These are phyloP conservation scores for Scorias spongiosa DNA, from an alignment of 2,329 filamentous ascomycete species.

Conservation along the genomic window DNA sequence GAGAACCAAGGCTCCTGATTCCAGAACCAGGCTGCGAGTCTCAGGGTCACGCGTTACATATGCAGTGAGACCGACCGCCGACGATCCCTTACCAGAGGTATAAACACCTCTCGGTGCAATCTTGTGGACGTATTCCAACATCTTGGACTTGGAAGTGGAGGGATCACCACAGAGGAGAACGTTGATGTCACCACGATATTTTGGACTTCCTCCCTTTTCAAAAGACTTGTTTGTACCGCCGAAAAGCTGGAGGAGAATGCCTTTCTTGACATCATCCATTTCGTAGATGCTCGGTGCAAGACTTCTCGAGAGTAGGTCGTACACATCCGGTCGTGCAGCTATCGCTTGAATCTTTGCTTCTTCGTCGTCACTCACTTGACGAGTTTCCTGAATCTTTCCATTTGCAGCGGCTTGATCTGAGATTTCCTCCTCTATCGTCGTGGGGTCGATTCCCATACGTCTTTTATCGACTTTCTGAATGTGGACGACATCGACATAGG, in stretches of 20 bases:
- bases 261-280: conserved; percentile 98
- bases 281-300: conserved; percentile 93
- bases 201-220: conserved; percentile 86
- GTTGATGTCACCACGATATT: conserved; percentile 95
- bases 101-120: conserved; percentile 82
- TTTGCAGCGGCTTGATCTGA: conserved; percentile 46
- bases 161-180: conserved; percentile 92
- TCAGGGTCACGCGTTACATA: conserved; percentile 63
- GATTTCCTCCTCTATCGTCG: conserved; percentile 72
- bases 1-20: conserved; percentile 58
- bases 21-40: conserved; percentile 56
- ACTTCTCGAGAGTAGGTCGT: conserved; percentile 80
- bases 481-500: conserved; percentile 87
- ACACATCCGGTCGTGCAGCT: conserved; percentile 69
- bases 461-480: conserved; percentile 95
- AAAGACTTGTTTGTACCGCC: conserved; percentile 97
- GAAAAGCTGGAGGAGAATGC: conserved; percentile 89
- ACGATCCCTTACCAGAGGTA: conserved; percentile 62
- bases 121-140: conserved; percentile 90
- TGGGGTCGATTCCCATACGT: conserved; percentile 77
- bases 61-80: conserved; percentile 62
- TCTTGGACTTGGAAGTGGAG: conserved; percentile 88
- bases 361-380: conserved; percentile 72
- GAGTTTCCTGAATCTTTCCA: conserved; percentile 64
- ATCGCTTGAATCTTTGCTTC: conserved; percentile 77